Evolutionary conservation across 768 basidiomycete species (phyloP), one percentile per base, ranked within the genome.

Genomic region (Calocera viscosa): DNA sequence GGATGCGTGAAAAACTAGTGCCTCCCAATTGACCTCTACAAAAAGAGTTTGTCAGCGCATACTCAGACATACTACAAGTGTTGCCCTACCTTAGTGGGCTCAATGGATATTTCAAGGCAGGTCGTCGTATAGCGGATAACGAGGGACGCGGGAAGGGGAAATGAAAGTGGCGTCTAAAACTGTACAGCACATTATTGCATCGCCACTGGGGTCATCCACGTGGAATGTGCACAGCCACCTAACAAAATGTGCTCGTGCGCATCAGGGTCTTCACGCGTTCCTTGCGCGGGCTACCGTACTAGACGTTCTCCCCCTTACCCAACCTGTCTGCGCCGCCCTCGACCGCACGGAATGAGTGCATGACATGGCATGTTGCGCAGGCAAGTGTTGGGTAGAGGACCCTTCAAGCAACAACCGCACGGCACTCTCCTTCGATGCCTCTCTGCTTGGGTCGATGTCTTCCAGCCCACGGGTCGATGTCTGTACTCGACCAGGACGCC

Each of bases 61-160:
- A 19, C 19, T 32, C 66, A 17, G 49, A 32, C 8, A 66, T 33
- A 2, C 16, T 66, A 33, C 26, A 49, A 35, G 43, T 22, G 41
- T 47, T 53, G 22, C 22, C 28, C 16, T 66, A 66, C 66, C 43
- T 66, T 28, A 39, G 73, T 78, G 74, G 89, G 90, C 89, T 81
- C 90, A 91, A 91, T 80, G 90, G 90, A 91, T 91, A 82, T 91
- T 92, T 92, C 86, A 92, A 92, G 90, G 89, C 89, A 80, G 76
- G 77, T 76, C 76, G 41, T 24, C 30, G 67, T n/a, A 12, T 19
- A 39, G 49, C 33, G 65, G 67, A 64, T 41, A 47, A 43, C 65
- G 67, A 67, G 67, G 35, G 53, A 63, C 64, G 64, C 41, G 49
- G 11, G 64, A 65, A 69, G 64, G 14, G 43, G 28, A 39, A 63